A percentile compares a stretch with the other conserved stretches of the same genome.
These are phyloP conservation scores for Cadophora sp. DNA, from an alignment of 2,329 filamentous ascomycete species.

Conservation along the genomic window DNA sequence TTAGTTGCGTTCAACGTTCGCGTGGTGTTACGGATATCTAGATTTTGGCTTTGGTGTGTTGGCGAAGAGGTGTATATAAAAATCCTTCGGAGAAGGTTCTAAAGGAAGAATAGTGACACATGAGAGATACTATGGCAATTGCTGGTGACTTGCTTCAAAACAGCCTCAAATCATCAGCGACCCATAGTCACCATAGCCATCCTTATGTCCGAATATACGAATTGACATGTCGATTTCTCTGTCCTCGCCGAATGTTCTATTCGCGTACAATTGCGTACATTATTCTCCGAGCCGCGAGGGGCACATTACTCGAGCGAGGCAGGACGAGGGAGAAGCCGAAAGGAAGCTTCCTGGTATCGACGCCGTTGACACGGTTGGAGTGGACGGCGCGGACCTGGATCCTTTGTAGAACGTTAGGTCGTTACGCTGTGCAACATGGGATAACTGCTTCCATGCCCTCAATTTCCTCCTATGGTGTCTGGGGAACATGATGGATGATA, in stretches of 20 bases:
- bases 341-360: background rate
- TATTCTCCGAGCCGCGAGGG: conserved; percentile 5
- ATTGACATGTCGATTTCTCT: background rate
- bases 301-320: conserved; percentile 1
- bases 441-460: background rate
- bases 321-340: background rate
- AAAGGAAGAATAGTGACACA: background rate
- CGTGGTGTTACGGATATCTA: background rate
- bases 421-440: background rate
- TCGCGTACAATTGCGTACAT: background rate
- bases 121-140: background rate
- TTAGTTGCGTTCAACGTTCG: background rate
- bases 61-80: background rate
- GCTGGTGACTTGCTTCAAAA: background rate
- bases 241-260: conserved; percentile 12
- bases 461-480: background rate
- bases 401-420: background rate
- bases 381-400: background rate
- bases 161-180: background rate
- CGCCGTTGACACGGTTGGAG: background rate
- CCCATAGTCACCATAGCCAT: no score
- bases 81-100: background rate
- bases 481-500: background rate
- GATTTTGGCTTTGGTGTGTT: background rate
- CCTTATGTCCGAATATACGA: background rate